A percentile compares a stretch with the other conserved stretches of the same genome.
phyloP scores from a whole-genome alignment of 352 stramenopile species.

The Globisporangium canariense region DNA sequence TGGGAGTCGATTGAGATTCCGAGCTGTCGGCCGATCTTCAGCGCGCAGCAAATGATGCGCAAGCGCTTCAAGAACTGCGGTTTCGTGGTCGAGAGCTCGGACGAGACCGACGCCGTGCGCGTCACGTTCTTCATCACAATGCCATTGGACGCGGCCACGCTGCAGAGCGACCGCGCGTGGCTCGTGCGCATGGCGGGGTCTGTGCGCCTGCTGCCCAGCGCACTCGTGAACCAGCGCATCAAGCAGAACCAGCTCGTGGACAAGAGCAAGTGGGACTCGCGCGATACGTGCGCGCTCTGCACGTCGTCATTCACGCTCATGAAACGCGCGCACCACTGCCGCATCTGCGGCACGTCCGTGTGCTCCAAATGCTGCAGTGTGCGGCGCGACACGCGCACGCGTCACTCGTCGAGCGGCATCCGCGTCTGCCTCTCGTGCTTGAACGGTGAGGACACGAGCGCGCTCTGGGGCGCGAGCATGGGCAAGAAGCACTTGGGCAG shows the following conservation, averaged over 20 bases:
- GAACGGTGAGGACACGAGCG: constrained; percentile 50
- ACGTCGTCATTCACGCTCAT: constrained; percentile 63
- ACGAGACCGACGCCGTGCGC: constrained; percentile 57
- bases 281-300: constrained; percentile 65
- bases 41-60: constrained; percentile 42
- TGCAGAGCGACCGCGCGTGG: constrained; percentile 51
- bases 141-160: constrained; percentile 30
- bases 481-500: constrained; percentile 30
- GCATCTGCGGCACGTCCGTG: constrained; percentile 64
- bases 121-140: constrained; percentile 75
- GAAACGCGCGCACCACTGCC: constrained; percentile 72
- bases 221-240: constrained; percentile 73
- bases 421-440: constrained; percentile 72
- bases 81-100: constrained; percentile 72
- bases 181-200: constrained; percentile 52
- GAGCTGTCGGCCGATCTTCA: constrained; percentile 46
- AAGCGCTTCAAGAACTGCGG: constrained; percentile 54
- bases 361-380: constrained; percentile 77
- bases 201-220: constrained; percentile 56
- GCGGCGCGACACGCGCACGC: constrained; percentile 34
- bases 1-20: constrained; percentile 67
- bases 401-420: constrained; percentile 26
- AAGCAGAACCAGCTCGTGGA: constrained; percentile 57
- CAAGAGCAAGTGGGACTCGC: constrained; percentile 50
- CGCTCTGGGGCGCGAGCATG: constrained; percentile 37